Conservation (phyloP, 164 flowering plant genomes). For the Nymphaea colorata region DNA sequence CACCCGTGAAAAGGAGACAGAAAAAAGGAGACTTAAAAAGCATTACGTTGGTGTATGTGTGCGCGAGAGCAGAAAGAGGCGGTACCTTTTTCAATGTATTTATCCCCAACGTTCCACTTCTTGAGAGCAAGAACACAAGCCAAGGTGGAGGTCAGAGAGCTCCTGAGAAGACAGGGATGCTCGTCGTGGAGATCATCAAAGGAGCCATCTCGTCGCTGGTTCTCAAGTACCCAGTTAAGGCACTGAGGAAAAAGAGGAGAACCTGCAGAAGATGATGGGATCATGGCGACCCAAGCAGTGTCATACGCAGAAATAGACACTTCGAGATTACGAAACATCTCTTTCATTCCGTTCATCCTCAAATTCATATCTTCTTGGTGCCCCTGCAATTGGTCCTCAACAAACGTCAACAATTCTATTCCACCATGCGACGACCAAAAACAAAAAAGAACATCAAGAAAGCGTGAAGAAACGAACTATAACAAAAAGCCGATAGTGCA, state of each 20-base stretch:
- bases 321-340: constrained; percentile 43
- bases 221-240: constrained; percentile 56
- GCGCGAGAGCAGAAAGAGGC: neutral
- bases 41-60: neutral
- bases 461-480: too few species aligned
- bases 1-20: neutral
- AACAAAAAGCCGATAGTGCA: too few species aligned
- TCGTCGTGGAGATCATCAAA: constrained; percentile 47
- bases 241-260: constrained; percentile 65
- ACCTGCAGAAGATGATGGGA: constrained; percentile 36
- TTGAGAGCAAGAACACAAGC: constrained; percentile 80
- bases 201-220: constrained; percentile 76
- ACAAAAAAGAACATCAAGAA: too few species aligned
- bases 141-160: constrained; percentile 56
- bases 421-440: too few species aligned
- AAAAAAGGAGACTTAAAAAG: neutral
- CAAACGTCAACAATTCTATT: too few species aligned
- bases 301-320: constrained; percentile 80
- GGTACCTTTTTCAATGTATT: constrained; percentile 50
- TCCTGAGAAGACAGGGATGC: constrained; percentile 39
- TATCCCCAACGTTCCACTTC: constrained; percentile 67
- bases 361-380: neutral
- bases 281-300: constrained; percentile 98
- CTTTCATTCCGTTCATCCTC: constrained; percentile 31
- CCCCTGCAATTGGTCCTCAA: neutral